Evolutionary conservation across 495 filamentous ascomycete species (phyloP).

Genomic region (Neurospora sp.): DNA sequence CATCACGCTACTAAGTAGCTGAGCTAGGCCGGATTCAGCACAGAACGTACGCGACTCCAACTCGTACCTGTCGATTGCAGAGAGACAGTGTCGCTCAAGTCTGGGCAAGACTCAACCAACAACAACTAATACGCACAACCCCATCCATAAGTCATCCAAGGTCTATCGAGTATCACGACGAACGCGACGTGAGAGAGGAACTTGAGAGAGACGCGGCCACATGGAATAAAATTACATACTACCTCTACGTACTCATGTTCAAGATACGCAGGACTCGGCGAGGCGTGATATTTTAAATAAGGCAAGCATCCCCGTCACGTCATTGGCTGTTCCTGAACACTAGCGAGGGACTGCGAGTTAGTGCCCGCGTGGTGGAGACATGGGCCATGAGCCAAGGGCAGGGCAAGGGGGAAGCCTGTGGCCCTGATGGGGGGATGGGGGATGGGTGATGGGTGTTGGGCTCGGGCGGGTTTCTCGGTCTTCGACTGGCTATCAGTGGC

Average conservation of each 20-base stretch:
- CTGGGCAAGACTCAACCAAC: not conserved
- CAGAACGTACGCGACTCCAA: not conserved
- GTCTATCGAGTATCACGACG: not conserved
- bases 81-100: not conserved
- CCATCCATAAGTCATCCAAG: not conserved
- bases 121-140: not conserved
- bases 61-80: not conserved
- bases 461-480: not conserved
- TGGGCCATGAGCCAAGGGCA: not conserved
- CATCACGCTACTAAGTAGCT: not conserved
- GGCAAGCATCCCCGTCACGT: not conserved
- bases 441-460: not conserved
- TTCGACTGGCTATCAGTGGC: not conserved
- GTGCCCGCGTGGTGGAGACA: not conserved
- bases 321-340: not conserved
- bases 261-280: not conserved
- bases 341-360: not conserved
- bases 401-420: not conserved
- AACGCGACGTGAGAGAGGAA: not conserved
- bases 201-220: not conserved
- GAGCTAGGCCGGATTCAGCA: not conserved
- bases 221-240: not conserved
- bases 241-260: not conserved
- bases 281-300: not conserved
- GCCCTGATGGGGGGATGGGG: not conserved